Base-by-base conservation (phyloP, 2,329 filamentous ascomycete genomes). In the Cercospora zeina region DNA sequence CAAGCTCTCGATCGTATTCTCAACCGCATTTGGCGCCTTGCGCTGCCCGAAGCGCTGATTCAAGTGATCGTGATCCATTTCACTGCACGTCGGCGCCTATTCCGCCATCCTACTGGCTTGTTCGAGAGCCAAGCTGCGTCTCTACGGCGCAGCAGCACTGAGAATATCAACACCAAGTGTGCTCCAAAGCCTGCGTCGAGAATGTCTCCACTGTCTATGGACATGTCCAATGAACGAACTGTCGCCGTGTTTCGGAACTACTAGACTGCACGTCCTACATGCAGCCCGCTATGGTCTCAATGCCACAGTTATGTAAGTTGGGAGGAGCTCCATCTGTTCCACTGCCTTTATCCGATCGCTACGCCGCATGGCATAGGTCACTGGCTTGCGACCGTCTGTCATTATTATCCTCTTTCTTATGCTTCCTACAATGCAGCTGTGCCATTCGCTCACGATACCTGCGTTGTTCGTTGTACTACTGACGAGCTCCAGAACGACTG, bases 71-170 rank as follows among this genome's bases (percentile, higher is more conserved):
- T 27, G 33, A 27, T 30, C 10, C 34, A 11, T 19, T 30, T 21
- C 19, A 42, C 8, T 21, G 16, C 49, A 50, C 13, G 31, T 54
- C 37, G 36, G 58, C 58, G 58, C 58, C 58, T 63, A 51, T 55
- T 54, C 53, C 19, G 33, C 30, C 31, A 27, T 49, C 42, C 55
- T 21, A 58, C 9, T 61, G 62, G 62, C 50, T 14, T 54, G n/a
- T 27, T 34, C 13, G 21, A 36, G 30, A 13, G 16, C 30, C n/a
- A 16, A 45, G 34, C 34, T 56, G 36, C 54, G 37, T 16, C 14
- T 56, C 34, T 33, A 45, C 54, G 61, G 61, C 50, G 39, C 60
- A 59, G 60, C 54, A 56, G 21, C 31, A 19, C 54, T 45, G 21
- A 31, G 19, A n/a, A 56, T 33, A 45, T 31, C 14, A 57, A 19